phyloP scores from a whole-genome alignment of 2,329 filamentous ascomycete genomes.

The Hirsutella minnesotensis region DNA sequence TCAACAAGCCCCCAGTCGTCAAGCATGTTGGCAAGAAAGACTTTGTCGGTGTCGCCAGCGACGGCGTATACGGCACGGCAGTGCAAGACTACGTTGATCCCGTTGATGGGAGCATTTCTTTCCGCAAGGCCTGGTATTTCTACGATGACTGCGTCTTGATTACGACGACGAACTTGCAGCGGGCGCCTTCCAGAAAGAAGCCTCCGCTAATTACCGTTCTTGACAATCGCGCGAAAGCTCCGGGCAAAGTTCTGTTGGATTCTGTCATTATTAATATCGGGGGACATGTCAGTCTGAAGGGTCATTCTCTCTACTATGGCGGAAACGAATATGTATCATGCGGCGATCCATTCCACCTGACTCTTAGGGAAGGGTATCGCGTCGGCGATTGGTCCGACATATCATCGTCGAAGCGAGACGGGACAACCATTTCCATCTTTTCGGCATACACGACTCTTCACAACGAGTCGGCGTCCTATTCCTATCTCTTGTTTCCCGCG shows the following conservation, averaged over 20 bases:
- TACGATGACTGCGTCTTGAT: slow-evolving; percentile 5
- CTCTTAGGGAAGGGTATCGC: slow-evolving; percentile 8
- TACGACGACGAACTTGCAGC: too few species aligned
- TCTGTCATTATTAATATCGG: too few species aligned
- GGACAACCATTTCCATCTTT: slow-evolving; percentile 8
- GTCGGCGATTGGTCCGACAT: slow-evolving; percentile 13
- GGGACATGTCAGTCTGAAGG: too few species aligned
- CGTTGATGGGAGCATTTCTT: slow-evolving; percentile 7
- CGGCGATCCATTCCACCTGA: slow-evolving; percentile 8
- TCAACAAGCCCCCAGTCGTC: slow-evolving; percentile 1
- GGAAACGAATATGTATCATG: too few species aligned
- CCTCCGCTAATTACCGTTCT: too few species aligned
- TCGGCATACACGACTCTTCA: slow-evolving; percentile 10
- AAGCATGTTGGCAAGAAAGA: slow-evolving; percentile 7
- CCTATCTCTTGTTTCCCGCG: slow-evolving; percentile 10
- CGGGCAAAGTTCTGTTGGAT: too few species aligned
- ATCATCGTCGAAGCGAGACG: slow-evolving; percentile 9
- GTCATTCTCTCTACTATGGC: too few species aligned
- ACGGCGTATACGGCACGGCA: slow-evolving; percentile 9
- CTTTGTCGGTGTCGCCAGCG: slow-evolving; percentile 13
- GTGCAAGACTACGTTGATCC: slow-evolving; percentile 11
- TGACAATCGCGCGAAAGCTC: too few species aligned
- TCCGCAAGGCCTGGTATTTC: slow-evolving; percentile 12
- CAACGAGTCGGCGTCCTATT: neutral
- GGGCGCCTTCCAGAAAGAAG: too few species aligned